phyloP scores from a whole-genome alignment of 352 stramenopile species.

The Phytophthora sojae region DNA sequence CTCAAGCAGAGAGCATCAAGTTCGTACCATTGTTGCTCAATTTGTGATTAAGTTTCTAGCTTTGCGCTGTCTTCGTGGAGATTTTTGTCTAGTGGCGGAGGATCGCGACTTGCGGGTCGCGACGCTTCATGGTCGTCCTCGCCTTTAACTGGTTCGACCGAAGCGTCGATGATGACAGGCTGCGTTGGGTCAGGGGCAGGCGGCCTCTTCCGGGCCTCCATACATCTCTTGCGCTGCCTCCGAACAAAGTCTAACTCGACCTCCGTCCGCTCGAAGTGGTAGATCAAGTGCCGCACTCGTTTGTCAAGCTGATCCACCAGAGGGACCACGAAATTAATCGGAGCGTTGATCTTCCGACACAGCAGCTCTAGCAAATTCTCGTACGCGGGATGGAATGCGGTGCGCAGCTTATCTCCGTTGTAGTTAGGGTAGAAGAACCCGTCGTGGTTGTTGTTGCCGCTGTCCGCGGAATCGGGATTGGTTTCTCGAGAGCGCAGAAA shows the following conservation, averaged over 20 bases:
- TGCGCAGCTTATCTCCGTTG: too few species aligned
- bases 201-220: slow-evolving; percentile 2
- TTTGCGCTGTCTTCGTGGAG: not conserved
- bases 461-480: slow-evolving; percentile 8
- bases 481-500: slow-evolving; percentile 28
- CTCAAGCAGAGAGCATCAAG: too few species aligned
- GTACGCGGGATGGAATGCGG: slow-evolving; percentile 57
- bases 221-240: slow-evolving; percentile 22
- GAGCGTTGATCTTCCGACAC: slow-evolving; percentile 66
- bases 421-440: slow-evolving; percentile 79
- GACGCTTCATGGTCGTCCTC: slow-evolving; percentile 26
- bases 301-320: slow-evolving; percentile 40
- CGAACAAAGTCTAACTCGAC: slow-evolving; percentile 24
- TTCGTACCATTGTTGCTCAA: slow-evolving; percentile 26
- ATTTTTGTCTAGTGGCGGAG: slow-evolving; percentile 7
- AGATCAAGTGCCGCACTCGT: slow-evolving; percentile 40
- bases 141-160: not conserved
- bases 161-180: slow-evolving; percentile 3
- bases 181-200: too few species aligned
- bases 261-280: slow-evolving; percentile 34
- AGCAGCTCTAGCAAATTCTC: slow-evolving; percentile 71
- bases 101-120: slow-evolving; percentile 26
- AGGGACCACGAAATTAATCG: slow-evolving; percentile 53
- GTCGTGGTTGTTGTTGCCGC: slow-evolving; percentile 13
- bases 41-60: slow-evolving; percentile 8